A percentile compares a stretch with the other conserved stretches of the same genome.
Evolutionary conservation across 1,139 yeast genomes (phyloP).

Genomic region (Blastobotrys indianensis): DNA sequence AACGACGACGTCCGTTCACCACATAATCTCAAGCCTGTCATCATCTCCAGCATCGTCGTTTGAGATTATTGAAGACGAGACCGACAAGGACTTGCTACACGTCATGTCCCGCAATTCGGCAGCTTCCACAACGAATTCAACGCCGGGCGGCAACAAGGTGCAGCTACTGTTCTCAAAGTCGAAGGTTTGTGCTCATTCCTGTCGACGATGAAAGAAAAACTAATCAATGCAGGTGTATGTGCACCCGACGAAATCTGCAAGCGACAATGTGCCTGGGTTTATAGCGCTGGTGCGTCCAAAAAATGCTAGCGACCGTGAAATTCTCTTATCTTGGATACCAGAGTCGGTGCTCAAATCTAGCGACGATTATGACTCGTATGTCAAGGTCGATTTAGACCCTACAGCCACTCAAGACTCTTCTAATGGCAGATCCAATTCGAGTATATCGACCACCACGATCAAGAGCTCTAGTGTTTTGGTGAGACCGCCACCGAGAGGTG

Average conservation of each 20-base stretch:
- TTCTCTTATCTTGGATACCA: slow-evolving; percentile 70
- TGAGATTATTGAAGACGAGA: no score
- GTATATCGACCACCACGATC: not conserved
- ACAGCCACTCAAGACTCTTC: slow-evolving; percentile 4
- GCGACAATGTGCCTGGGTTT: slow-evolving; percentile 76
- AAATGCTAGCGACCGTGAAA: slow-evolving; percentile 51
- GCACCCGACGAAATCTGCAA: slow-evolving; percentile 70
- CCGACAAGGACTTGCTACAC: not conserved
- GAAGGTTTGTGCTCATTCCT: slow-evolving; percentile 22
- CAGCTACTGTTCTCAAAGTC: slow-evolving; percentile 37
- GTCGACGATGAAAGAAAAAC: not conserved
- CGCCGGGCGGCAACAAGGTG: slow-evolving; percentile 17
- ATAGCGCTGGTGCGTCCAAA: slow-evolving; percentile 53
- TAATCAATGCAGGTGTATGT: slow-evolving; percentile 47
- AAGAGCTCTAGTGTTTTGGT: slow-evolving; percentile 33
- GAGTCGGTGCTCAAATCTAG: slow-evolving; percentile 46
- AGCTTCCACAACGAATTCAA: not conserved
- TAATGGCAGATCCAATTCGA: not conserved
- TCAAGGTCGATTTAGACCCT: slow-evolving; percentile 48
- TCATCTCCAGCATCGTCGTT: no score
- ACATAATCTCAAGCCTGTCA: no score
- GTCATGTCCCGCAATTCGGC: not conserved
- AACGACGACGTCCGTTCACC: no score
- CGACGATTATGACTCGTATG: slow-evolving; percentile 47
- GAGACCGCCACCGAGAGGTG: slow-evolving; percentile 47